Conservation (phyloP, 1,284 basidiomycete species). For the Pisolithus thermaeus region DNA sequence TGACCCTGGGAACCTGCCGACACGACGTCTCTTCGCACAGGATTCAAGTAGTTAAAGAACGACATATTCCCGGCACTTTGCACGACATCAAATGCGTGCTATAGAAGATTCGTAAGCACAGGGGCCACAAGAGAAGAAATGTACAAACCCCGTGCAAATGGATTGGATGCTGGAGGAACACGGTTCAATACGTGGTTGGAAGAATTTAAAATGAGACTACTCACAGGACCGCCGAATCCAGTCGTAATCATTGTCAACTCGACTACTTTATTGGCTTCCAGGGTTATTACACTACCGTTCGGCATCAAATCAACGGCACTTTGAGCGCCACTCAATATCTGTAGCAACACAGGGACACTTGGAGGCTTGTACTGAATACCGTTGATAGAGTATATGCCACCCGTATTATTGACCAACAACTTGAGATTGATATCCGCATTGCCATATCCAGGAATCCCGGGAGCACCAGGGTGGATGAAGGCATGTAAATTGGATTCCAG, state of each 20-base stretch:
- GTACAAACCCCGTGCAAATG: conserved; percentile 39
- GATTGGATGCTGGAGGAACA: conserved; percentile 29
- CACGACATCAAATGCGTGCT: conserved; percentile 33
- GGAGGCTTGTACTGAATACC: conserved; percentile 21
- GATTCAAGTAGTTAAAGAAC: conserved; percentile 35
- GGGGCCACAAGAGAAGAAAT: conserved; percentile 1
- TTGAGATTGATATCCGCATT: conserved; percentile 26
- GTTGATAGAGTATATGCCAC: conserved; percentile 20
- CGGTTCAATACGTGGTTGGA: conserved; percentile 1
- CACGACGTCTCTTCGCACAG: conserved; percentile 32
- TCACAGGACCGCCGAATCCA: conserved; percentile 17
- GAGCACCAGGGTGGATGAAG: conserved; percentile 28
- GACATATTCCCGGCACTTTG: conserved; percentile 20
- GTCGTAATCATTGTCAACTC: conserved; percentile 25
- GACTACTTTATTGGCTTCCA: conserved; percentile 30
- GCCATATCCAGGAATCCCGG: conserved; percentile 25
- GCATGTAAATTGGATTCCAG: conserved; percentile 31
- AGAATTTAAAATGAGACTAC: neutral
- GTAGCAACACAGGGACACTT: conserved; percentile 29
- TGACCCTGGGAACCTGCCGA: conserved; percentile 23
- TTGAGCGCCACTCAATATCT: conserved; percentile 32
- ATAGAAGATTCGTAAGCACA: conserved; percentile 1
- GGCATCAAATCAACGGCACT: conserved; percentile 24
- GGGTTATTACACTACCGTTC: conserved; percentile 21
- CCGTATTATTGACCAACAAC: conserved; percentile 12